phyloP scores from a whole-genome alignment of 805 yeast genomes.

The Saccharomycopsis sp. region DNA sequence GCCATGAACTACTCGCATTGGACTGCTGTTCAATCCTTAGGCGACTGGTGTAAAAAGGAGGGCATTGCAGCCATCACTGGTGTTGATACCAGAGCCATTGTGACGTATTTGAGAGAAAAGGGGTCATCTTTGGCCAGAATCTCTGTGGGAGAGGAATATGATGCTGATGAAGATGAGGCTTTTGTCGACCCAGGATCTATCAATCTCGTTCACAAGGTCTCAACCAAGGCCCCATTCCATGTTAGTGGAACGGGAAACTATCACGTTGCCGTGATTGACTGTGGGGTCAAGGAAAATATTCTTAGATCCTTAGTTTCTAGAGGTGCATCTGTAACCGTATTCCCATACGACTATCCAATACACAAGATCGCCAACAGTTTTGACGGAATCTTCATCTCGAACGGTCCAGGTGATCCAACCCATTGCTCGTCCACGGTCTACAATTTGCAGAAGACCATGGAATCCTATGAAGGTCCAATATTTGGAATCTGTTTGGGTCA shows the following conservation, averaged over 20 bases:
- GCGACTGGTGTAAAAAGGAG: conserved; percentile 94
- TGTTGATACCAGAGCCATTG: conserved; percentile 94
- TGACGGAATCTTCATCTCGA: conserved; percentile 91
- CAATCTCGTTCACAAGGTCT: conserved; percentile 86
- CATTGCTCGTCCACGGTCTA: conserved; percentile 76
- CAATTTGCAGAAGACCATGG: conserved; percentile 67
- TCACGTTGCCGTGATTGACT: conserved; percentile 91
- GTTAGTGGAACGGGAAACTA: conserved; percentile 56
- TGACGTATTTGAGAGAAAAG: conserved; percentile 86
- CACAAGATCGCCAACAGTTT: conserved; percentile 80
- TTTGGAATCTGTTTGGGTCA: conserved; percentile 98
- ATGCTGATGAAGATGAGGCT: conserved; percentile 87
- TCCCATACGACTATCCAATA: conserved; percentile 93
- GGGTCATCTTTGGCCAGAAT: conserved; percentile 93
- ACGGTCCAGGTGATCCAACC: conserved; percentile 98
- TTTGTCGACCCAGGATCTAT: conserved; percentile 85
- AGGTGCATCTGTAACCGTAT: conserved; percentile 93
- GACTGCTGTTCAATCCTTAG: conserved; percentile 96
- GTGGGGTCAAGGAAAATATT: conserved; percentile 98
- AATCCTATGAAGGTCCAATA: conserved; percentile 67
- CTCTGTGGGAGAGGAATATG: conserved; percentile 84
- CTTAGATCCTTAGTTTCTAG: conserved; percentile 88
- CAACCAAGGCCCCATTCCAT: conserved; percentile 94
- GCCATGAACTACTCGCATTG: conserved; percentile 97
- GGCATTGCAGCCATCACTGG: conserved; percentile 96